Conservation (phyloP, 2,329 filamentous ascomycete genomes). For the Apiospora aurea region DNA sequence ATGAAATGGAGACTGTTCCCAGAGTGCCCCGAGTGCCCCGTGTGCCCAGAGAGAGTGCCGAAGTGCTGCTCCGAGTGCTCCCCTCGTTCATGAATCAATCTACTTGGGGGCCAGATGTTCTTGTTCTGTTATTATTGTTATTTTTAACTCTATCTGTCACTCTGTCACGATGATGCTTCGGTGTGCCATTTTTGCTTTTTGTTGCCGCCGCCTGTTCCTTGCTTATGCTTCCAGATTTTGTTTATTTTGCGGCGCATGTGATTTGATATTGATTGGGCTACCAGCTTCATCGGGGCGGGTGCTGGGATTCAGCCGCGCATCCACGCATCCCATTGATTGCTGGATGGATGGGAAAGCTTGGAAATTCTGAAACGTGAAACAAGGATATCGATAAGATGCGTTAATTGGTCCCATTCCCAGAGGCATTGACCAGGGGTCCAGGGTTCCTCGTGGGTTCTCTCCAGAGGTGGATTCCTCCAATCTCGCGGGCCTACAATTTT, state of each 20-base stretch:
- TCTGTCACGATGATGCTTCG: not conserved
- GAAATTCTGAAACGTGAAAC: conserved; percentile 21
- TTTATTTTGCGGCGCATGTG: not conserved
- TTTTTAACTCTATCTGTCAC: not conserved
- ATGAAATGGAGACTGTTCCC: not conserved
- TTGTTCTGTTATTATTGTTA: too few species aligned
- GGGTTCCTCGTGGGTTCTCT: not conserved
- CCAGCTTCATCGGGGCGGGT: not conserved
- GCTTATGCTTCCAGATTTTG: not conserved
- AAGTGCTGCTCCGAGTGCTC: not conserved
- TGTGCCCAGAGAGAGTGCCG: not conserved
- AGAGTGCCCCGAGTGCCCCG: not conserved
- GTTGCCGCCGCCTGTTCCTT: not conserved
- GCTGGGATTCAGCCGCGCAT: not conserved
- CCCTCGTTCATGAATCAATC: not conserved
- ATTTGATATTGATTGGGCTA: not conserved
- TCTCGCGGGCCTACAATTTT: not conserved
- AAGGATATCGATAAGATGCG: conserved; percentile 20
- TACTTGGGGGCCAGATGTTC: too few species aligned
- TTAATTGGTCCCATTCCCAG: conserved; percentile 14
- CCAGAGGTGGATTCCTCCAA: conserved; percentile 18
- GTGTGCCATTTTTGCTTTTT: not conserved
- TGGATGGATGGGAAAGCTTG: conserved; percentile 17
- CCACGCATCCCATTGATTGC: not conserved
- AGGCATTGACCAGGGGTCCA: conserved; percentile 16